These are phyloP conservation scores for Chalciporus sp. DNA, from an alignment of 1,284 basidiomycete genomes.

Conservation along the genomic window DNA sequence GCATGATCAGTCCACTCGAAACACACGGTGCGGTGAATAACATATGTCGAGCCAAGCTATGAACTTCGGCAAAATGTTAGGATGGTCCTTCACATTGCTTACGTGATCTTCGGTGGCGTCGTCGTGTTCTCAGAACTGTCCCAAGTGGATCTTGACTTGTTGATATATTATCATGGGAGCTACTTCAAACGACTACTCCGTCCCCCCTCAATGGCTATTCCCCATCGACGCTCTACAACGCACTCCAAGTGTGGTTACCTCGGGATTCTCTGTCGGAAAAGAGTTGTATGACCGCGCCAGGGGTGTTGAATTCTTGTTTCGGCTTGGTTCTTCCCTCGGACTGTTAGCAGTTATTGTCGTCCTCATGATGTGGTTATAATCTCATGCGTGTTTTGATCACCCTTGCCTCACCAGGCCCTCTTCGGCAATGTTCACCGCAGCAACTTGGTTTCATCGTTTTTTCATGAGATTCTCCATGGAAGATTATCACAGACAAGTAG, in stretches of 20 bases:
- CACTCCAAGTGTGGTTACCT: slow-evolving; percentile 55
- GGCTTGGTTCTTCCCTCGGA: slow-evolving; percentile 70
- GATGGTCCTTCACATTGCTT: slow-evolving; percentile 16
- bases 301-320: slow-evolving; percentile 81
- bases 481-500: slow-evolving; percentile 79
- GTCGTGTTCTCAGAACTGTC: neutral
- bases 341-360: slow-evolving; percentile 53
- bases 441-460: slow-evolving; percentile 92
- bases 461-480: slow-evolving; percentile 92
- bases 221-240: slow-evolving; percentile 54
- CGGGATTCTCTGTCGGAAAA: slow-evolving; percentile 56
- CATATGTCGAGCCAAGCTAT: no score
- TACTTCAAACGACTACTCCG: slow-evolving; percentile 26
- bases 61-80: no score
- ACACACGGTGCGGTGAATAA: neutral
- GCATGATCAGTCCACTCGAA: slow-evolving; percentile 11
- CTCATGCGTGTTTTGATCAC: slow-evolving; percentile 16
- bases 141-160: slow-evolving; percentile 5
- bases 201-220: slow-evolving; percentile 70
- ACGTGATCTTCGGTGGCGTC: slow-evolving; percentile 35
- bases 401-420: slow-evolving; percentile 54
- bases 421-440: slow-evolving; percentile 80
- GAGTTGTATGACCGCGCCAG: slow-evolving; percentile 76
- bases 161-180: slow-evolving; percentile 21
- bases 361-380: slow-evolving; percentile 10